Base-by-base conservation (phyloP, 768 basidiomycete genomes). In the Erythrobasidium yunnanense region DNA sequence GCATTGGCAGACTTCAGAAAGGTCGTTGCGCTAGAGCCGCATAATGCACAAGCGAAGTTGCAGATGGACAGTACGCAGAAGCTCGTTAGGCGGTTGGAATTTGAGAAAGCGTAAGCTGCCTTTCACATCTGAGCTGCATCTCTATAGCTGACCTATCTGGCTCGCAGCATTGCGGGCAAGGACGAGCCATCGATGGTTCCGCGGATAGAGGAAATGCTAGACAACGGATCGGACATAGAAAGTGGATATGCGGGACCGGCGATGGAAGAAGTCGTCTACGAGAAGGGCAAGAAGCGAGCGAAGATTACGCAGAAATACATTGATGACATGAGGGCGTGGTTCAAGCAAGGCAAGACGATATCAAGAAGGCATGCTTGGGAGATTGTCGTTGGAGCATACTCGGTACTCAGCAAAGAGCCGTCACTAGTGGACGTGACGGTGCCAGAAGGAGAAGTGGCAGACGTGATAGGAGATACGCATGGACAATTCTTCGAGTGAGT, bases 401-500 rank as follows among this genome's bases (percentile, higher is more conserved):
- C 83, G 20, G 79, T 82, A 20, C 85, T 97, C 72, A 79, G 80
- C 17, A 81, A 84, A 71, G 89, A 91, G 72, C 83, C 86, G 67
- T 90, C 84, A 69, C 71, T 99, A 72, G 88, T 92, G 17, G 82
- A 86, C 55, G 80, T 92, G 23, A 77, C 81, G 54, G 76, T 99
- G 23, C 80, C 81, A 27, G 84, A 90, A 15, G 91, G 86, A 0
- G 79, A 85, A 60, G 90, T 85, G 0, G 84, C 86, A 74, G 91
- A 97, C 77, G 85, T 99, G 68, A 91, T 99, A 71, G 95, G 95
- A 15, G 93, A 97, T 76, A 88, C 91, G 13, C 91, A 95, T 76
- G 90, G 90, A 62, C 63, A 68, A 60, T 45, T 34, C 29, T 69
- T 45, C 79, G 60, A 63, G 60, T 63, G 29, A 63, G 60, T 32